phyloP scores from a whole-genome alignment of 2,329 filamentous ascomycete species.

The Triangularia setosa region DNA sequence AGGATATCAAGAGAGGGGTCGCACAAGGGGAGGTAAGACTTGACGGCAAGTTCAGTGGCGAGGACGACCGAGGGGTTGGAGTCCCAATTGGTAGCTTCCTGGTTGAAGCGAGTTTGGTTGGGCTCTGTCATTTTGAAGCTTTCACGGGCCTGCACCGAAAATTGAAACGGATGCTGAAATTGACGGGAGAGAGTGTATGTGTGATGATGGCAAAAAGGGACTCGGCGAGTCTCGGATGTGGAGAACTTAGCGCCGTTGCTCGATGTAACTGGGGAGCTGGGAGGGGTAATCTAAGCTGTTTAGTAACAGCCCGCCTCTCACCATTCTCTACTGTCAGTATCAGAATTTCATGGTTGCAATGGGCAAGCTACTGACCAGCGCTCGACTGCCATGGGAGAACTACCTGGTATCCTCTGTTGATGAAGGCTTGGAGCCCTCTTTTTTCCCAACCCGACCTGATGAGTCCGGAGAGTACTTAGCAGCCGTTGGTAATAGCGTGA shows the following conservation, averaged over 20 bases:
- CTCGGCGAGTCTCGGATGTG: background rate
- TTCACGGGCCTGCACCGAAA: background rate
- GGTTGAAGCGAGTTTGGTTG: constrained; percentile 45
- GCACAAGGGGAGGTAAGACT: constrained; percentile 38
- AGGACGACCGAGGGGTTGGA: constrained; percentile 46
- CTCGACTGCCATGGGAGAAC: no score
- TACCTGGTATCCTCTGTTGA: no score
- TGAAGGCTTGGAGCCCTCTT: no score
- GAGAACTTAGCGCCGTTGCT: background rate
- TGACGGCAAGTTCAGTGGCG: constrained; percentile 40
- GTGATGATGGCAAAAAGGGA: background rate
- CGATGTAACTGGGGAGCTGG: background rate
- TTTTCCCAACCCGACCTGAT: no score
- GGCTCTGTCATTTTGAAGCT: background rate
- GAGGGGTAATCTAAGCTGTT: background rate
- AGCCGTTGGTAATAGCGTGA: no score
- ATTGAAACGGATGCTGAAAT: background rate
- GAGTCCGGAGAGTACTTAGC: no score
- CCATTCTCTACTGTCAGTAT: background rate
- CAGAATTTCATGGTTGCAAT: background rate
- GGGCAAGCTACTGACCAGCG: no score
- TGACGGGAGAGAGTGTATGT: no score
- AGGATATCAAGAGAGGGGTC: constrained; percentile 41
- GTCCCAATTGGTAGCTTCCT: constrained; percentile 53
- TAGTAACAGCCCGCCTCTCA: no score